Base-by-base conservation (phyloP, 1,139 yeast genomes). In the Yamadazyma diddensiae region DNA sequence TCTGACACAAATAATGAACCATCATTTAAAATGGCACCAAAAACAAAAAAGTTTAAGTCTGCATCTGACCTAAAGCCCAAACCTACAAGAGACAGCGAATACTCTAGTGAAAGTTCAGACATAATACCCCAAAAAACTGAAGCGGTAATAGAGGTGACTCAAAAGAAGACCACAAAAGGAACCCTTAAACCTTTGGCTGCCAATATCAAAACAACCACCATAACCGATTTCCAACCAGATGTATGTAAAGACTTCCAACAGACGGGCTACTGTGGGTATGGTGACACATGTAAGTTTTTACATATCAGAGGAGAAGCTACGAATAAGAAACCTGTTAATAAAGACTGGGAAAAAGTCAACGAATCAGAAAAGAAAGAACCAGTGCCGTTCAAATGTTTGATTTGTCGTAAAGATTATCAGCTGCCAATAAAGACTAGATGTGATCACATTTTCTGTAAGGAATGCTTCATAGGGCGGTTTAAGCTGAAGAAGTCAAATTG, bases 191-290 rank as follows among this genome's bases (percentile, higher is more conserved):
- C 61, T 3, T 45, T 52, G 5, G 71, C 87, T 0, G 57, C 73
- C 0, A 79, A 79, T 49, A 70, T 87, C 21, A 67, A 78, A 31
- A 70, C 81, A n/a, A 83, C 92, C 1, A 78, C 86, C 1, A 65
- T 82, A n/a, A 73, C 85, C 22, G 98, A 92, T 50, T 92, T 82
- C 53, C 96, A 87, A 51, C 94, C 95, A 0, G 97, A 92, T 52
- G 82, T 94, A 3, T 94, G 98, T 53, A 94, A 92, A 50, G 97
- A 94, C 55, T 94, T 76, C 56, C 75, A 80, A 39, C 87, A 83
- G 46, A 90, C 95, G 0, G 98, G 98, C 0, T 90, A 79, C 52
- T 94, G 98, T 67, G 97, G 97, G 5, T 94, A 82, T 53, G 99
- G 99, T 6, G 98, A 94, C 50, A 82, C 94, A n/a, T 94, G 99